phyloP scores from a whole-genome alignment of 179 eudicot genomes.

The Silene noctiflora region DNA sequence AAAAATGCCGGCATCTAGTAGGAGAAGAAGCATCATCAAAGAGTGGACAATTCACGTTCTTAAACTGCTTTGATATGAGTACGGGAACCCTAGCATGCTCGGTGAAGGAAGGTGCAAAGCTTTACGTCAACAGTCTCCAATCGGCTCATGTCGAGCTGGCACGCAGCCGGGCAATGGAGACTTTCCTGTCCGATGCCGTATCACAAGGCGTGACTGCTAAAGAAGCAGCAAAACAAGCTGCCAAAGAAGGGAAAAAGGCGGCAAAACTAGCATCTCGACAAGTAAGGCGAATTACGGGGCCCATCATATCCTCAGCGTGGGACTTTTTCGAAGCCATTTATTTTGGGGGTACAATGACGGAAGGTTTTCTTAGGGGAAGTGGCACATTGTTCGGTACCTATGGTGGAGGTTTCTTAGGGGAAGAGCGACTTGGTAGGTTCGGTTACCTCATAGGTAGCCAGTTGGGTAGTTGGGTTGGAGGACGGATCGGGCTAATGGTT shows the following conservation, averaged over 20 bases:
- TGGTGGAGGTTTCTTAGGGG: slow-evolving; percentile 58
- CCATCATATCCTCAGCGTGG: slow-evolving; percentile 87
- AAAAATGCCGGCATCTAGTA: slow-evolving; percentile 76
- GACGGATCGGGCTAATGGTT: slow-evolving; percentile 82
- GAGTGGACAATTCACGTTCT: slow-evolving; percentile 74
- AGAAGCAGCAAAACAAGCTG: slow-evolving; percentile 72
- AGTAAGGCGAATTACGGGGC: slow-evolving; percentile 78
- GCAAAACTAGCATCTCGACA: slow-evolving; percentile 79
- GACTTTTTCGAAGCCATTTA: slow-evolving; percentile 93
- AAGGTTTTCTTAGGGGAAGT: slow-evolving; percentile 74
- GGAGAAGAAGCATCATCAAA: slow-evolving; percentile 79
- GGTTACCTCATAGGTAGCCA: slow-evolving; percentile 93
- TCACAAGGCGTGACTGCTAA: slow-evolving; percentile 63
- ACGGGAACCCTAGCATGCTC: slow-evolving; percentile 73
- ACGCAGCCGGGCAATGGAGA: slow-evolving; percentile 60
- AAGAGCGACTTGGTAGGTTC: slow-evolving; percentile 72
- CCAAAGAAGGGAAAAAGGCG: slow-evolving; percentile 79
- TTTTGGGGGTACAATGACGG: slow-evolving; percentile 69
- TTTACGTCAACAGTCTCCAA: slow-evolving; percentile 62
- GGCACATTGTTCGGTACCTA: slow-evolving; percentile 85
- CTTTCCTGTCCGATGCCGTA: slow-evolving; percentile 55
- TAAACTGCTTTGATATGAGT: slow-evolving; percentile 76
- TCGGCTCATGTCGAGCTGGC: slow-evolving; percentile 66
- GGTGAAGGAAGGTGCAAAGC: slow-evolving; percentile 83
- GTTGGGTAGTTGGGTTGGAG: slow-evolving; percentile 92